These are phyloP conservation scores for Alternaria novae-zelandiae DNA, from an alignment of 2,329 filamentous ascomycete genomes.

Conservation along the genomic window DNA sequence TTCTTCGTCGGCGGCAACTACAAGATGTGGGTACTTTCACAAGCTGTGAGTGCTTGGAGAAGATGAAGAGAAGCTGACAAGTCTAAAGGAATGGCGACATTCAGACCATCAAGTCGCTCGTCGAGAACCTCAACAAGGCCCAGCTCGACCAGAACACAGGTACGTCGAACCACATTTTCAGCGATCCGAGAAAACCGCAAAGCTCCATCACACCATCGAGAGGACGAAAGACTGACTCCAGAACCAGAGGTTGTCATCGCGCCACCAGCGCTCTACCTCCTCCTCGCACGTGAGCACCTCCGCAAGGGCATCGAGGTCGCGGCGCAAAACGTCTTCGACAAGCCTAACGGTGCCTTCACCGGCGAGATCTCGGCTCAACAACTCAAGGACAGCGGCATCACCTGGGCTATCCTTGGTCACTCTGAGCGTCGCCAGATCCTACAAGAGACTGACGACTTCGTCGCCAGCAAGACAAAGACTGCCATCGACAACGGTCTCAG, in stretches of 20 bases:
- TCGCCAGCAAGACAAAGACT: conserved; percentile 93
- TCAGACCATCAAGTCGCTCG: conserved; percentile 88
- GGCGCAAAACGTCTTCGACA: conserved; percentile 96
- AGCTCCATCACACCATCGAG: conserved; percentile 1
- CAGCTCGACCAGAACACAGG: conserved; percentile 77
- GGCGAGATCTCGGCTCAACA: conserved; percentile 94
- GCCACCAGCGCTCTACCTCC: conserved; percentile 88
- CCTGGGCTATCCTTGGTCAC: conserved; percentile 92
- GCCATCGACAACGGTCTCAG: conserved; percentile 84
- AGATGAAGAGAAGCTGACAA: conserved; percentile 21
- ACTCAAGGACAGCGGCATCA: conserved; percentile 85
- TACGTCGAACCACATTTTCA: conserved; percentile 46
- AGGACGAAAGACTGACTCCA: conserved; percentile 10
- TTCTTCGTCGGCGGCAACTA: conserved; percentile 99
- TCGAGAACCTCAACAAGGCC: conserved; percentile 86
- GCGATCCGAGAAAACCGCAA: background rate
- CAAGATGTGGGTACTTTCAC: conserved; percentile 76
- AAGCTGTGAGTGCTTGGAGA: conserved; percentile 28
- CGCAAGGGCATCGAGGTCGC: conserved; percentile 81
- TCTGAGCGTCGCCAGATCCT: conserved; percentile 92
- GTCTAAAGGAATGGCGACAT: conserved; percentile 84
- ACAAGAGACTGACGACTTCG: conserved; percentile 79
- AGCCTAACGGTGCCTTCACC: conserved; percentile 95
- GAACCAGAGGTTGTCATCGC: conserved; percentile 87
- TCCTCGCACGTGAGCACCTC: conserved; percentile 80